Conservation (phyloP, 1,284 basidiomycete species). For the Marasmius fiardii region DNA sequence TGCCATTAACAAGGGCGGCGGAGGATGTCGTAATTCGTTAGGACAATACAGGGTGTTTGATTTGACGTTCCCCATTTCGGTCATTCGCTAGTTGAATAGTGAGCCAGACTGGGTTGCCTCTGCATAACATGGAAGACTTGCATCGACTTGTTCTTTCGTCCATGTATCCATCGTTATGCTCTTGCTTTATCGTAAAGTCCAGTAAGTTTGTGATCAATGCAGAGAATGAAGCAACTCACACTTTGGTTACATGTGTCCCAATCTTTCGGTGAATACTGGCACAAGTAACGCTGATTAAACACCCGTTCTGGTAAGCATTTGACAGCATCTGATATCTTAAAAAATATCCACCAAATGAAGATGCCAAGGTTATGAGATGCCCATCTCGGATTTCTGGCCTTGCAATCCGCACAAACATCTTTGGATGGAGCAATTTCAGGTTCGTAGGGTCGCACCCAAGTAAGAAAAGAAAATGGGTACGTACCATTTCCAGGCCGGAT, state of each 20-base stretch:
- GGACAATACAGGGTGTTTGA: conserved; percentile 76
- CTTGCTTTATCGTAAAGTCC: conserved; percentile 48
- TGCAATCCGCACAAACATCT: conserved; percentile 87
- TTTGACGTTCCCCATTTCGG: conserved; percentile 70
- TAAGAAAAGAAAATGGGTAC: conserved; percentile 18
- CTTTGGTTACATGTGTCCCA: conserved; percentile 82
- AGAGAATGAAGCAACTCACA: conserved; percentile 46
- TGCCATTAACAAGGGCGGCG: conserved; percentile 76
- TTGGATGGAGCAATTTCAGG: conserved; percentile 4
- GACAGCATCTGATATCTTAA: not conserved
- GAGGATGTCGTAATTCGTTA: conserved; percentile 71
- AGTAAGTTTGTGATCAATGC: conserved; percentile 1
- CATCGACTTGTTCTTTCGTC: conserved; percentile 84
- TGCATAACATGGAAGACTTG: conserved; percentile 24
- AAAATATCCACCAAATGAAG: conserved; percentile 63
- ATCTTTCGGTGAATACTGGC: conserved; percentile 88
- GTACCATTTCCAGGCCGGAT: conserved; percentile 74
- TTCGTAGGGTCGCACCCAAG: conserved; percentile 6
- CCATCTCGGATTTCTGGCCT: conserved; percentile 75
- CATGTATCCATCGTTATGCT: conserved; percentile 81
- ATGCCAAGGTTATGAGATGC: conserved; percentile 79
- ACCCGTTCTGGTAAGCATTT: not conserved
- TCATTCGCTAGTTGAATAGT: conserved; percentile 53
- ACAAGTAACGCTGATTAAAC: conserved; percentile 62
- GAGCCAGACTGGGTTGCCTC: conserved; percentile 7